These are phyloP conservation scores for Dioscorea cayenensis DNA, from an alignment of 116 monocot genomes.

Conservation along the genomic window DNA sequence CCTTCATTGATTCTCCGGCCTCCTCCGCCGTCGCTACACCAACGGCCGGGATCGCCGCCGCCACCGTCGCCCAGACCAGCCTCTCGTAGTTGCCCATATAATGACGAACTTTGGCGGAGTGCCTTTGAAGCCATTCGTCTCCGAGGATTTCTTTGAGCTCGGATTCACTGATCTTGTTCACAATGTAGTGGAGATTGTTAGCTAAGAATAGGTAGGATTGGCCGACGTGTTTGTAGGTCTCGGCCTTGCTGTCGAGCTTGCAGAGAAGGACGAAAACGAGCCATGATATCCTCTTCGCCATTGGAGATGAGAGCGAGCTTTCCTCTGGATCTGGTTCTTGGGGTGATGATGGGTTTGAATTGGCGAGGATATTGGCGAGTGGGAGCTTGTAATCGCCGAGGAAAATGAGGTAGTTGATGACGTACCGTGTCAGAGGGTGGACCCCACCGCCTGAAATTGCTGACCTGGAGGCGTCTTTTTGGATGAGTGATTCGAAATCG, in stretches of 20 bases:
- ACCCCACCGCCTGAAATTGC: constrained; percentile 43
- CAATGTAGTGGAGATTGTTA: constrained; percentile 60
- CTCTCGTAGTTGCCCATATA: constrained; percentile 25
- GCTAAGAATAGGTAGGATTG: constrained; percentile 59
- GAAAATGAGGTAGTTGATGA: constrained; percentile 53
- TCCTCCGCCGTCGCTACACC: neutral
- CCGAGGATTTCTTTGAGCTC: constrained; percentile 29
- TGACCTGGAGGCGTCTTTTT: constrained; percentile 32
- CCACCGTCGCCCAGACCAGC: constrained; percentile 20
- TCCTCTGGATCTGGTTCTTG: neutral
- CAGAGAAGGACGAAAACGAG: constrained; percentile 49
- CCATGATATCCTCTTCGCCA: constrained; percentile 31
- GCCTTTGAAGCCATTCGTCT: constrained; percentile 32
- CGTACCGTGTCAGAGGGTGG: constrained; percentile 56
- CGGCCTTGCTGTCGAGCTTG: constrained; percentile 61
- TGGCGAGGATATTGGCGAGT: constrained; percentile 36
- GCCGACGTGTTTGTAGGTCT: constrained; percentile 24
- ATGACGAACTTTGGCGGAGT: constrained; percentile 23
- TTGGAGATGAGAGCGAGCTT: neutral
- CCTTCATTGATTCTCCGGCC: constrained; percentile 6
- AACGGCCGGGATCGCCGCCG: constrained; percentile 1
- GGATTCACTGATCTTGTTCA: constrained; percentile 29
- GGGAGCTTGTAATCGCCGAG: constrained; percentile 38
- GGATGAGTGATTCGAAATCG: constrained; percentile 53
- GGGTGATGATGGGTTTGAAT: constrained; percentile 16